Base-by-base conservation (phyloP, 768 basidiomycete genomes). In the Serendipita indica region DNA sequence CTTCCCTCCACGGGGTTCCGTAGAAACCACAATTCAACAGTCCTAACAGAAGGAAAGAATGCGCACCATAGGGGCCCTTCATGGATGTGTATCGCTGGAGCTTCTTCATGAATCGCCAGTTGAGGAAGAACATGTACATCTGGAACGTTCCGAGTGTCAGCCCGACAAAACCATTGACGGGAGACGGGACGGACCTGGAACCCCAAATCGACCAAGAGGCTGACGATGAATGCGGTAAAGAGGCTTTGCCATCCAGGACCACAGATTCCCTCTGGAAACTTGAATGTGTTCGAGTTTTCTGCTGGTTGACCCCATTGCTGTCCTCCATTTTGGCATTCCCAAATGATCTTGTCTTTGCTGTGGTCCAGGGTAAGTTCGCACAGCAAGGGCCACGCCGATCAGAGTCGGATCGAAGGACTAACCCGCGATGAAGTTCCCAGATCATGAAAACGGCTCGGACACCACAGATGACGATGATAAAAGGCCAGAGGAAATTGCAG, bases 91-190 rank as follows among this genome's bases (percentile, higher is more conserved):
- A 86, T 69, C 82, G 78, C 69, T 82, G 79, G 68, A 85, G 69
- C 64, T 81, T 74, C 69, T 80, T 83, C 65, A 77, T 76, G 77
- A 79, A 86, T 59, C 83, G 75, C 84, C 83, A 88, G 65, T 73
- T 74, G 69, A 85, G 71, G 74, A 86, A 84, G 69, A 77, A 79
- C 82, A 86, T 83, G 74, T 86, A 86, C 56, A 83, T 65, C 84
- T 85, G 64, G 57, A 35, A 62, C 58, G n/a, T 33, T 25, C 62
- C 46, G 43, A 57, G 41, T 32, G 45, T 61, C 28, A 56, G 13
- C 52, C 27, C 60, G 28, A 4, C 12, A 30, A 3, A 6, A 28
- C 49, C 39, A 54, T 41, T 39, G 41, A 59, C 37, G 57, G 37
- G 56, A 20, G 32, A 28, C 22, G 49, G 0, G n/a, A 63, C 69